Conservation (phyloP, 225 moss, liverwort and hornwort species). For the Physcomitrium patens region DNA sequence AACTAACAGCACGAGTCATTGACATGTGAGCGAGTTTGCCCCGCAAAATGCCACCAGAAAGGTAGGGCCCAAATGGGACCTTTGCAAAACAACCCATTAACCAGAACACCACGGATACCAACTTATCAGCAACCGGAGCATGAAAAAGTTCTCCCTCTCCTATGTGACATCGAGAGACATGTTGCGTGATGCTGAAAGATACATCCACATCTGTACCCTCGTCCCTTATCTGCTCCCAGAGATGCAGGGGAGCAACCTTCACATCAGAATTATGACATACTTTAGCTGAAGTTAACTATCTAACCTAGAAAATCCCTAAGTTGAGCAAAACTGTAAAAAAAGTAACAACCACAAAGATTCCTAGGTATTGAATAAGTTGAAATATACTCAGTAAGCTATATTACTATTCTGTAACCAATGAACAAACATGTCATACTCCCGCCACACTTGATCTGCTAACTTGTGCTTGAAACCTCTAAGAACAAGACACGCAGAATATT, state of each 20-base stretch:
- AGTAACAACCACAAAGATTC: constrained; percentile 7
- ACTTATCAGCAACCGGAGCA: constrained; percentile 28
- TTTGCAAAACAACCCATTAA: constrained; percentile 16
- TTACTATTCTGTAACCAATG: background rate
- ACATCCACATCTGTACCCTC: constrained; percentile 31
- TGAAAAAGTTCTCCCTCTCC: constrained; percentile 25
- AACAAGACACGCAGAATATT: background rate
- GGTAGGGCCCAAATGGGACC: constrained; percentile 19
- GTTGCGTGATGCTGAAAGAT: constrained; percentile 26
- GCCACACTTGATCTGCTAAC: constrained; percentile 7
- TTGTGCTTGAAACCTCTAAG: constrained; percentile 7
- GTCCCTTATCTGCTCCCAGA: constrained; percentile 29
- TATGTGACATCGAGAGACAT: constrained; percentile 21
- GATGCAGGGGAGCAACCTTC: constrained; percentile 25
- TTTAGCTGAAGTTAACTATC: constrained; percentile 3
- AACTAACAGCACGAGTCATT: constrained; percentile 22
- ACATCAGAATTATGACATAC: constrained; percentile 24
- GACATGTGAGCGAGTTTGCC: constrained; percentile 27
- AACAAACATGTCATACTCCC: constrained; percentile 14
- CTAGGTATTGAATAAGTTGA: background rate
- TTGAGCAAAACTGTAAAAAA: background rate
- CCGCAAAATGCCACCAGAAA: constrained; percentile 6
- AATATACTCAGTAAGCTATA: background rate
- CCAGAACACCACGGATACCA: constrained; percentile 14
- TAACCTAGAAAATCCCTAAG: constrained; percentile 1